These are phyloP conservation scores for Suillus weaverae DNA, from an alignment of 768 basidiomycete species.

Conservation along the genomic window DNA sequence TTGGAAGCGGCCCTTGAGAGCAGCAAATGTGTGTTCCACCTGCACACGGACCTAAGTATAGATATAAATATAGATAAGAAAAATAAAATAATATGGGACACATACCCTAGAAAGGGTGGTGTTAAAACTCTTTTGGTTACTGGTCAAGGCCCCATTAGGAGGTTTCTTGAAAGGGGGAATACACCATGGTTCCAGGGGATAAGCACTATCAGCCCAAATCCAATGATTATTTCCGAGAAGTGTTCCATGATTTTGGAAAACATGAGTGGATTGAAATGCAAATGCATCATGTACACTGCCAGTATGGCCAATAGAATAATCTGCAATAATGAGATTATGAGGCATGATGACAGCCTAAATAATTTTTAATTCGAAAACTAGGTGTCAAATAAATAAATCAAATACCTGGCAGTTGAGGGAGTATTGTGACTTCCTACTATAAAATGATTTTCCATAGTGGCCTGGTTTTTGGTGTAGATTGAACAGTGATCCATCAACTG, in stretches of 20 bases:
- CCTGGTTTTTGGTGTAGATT: constrained; percentile 12
- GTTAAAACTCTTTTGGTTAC: constrained; percentile 1
- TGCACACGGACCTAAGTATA: neutral
- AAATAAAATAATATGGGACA: neutral
- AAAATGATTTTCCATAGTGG: constrained; percentile 6
- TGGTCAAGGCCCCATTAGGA: neutral
- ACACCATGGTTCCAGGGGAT: constrained; percentile 2
- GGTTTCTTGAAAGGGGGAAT: constrained; percentile 16
- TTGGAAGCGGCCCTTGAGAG: constrained; percentile 6
- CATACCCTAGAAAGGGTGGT: constrained; percentile 2
- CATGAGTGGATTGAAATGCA: constrained; percentile 8
- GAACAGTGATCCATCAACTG: constrained; percentile 38
- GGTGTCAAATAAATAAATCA: neutral
- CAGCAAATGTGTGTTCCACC: constrained; percentile 7
- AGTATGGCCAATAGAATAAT: constrained; percentile 8
- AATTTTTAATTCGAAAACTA: neutral
- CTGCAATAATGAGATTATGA: constrained; percentile 5
- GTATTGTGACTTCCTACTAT: constrained; percentile 19
- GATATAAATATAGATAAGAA: too few relatives aligned
- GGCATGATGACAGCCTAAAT: constrained; percentile 6
- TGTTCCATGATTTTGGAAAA: neutral
- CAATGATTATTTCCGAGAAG: constrained; percentile 6
- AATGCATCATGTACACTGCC: constrained; percentile 10
- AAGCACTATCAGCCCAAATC: constrained; percentile 11
- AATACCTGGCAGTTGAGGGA: constrained; percentile 18